phyloP scores from a whole-genome alignment of 2,329 filamentous ascomycete genomes.

The Pseudogymnoascus sp. region DNA sequence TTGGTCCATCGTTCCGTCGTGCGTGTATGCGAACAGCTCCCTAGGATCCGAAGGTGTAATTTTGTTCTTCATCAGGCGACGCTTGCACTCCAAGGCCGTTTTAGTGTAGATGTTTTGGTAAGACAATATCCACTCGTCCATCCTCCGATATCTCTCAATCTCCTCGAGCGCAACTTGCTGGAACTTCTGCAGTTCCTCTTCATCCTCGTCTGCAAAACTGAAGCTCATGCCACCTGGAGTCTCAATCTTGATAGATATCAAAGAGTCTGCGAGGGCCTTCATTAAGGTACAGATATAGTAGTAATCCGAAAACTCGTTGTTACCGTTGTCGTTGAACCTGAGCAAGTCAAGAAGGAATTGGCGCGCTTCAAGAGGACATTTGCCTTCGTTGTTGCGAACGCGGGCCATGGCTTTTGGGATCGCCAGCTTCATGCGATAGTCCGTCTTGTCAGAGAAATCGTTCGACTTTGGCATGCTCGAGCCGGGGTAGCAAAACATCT shows the following conservation, averaged over 20 bases:
- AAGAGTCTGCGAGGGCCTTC: slow-evolving; percentile 49
- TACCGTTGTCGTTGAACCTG: slow-evolving; percentile 88
- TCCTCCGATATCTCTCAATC: slow-evolving; percentile 57
- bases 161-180: slow-evolving; percentile 46
- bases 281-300: slow-evolving; percentile 81
- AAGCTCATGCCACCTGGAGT: slow-evolving; percentile 21
- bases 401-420: slow-evolving; percentile 74
- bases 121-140: slow-evolving; percentile 60
- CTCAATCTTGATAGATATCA: slow-evolving; percentile 39
- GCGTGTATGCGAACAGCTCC: slow-evolving; percentile 55
- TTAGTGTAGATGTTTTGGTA: slow-evolving; percentile 61
- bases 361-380: slow-evolving; percentile 70
- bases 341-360: slow-evolving; percentile 82
- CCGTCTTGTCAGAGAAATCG: slow-evolving; percentile 78
- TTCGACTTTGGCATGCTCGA: slow-evolving; percentile 78
- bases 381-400: slow-evolving; percentile 66
- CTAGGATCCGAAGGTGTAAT: slow-evolving; percentile 46
- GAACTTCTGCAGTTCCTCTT: slow-evolving; percentile 34
- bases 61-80: slow-evolving; percentile 54
- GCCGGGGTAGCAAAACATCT: slow-evolving; percentile 77
- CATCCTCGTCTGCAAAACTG: slow-evolving; percentile 36
- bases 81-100: slow-evolving; percentile 53
- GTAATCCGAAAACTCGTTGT: slow-evolving; percentile 82
- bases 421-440: slow-evolving; percentile 75
- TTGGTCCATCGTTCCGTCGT: slow-evolving; percentile 53